Conservation (phyloP, 2,329 filamentous ascomycete species). For the Colletotrichum tanaceti region DNA sequence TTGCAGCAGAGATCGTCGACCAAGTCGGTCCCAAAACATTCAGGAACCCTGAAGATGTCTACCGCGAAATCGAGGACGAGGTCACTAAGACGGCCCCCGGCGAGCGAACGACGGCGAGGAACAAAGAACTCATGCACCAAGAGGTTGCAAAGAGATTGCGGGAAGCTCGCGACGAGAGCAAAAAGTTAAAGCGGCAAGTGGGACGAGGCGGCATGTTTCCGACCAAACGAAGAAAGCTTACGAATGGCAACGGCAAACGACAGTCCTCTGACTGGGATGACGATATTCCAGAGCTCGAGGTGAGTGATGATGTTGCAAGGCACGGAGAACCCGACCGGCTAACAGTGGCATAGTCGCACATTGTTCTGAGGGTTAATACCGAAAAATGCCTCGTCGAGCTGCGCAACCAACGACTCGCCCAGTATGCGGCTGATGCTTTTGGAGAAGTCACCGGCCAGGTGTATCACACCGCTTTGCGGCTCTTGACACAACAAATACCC, state of each 20-base stretch:
- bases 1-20: slow-evolving; percentile 75
- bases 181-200: slow-evolving; percentile 63
- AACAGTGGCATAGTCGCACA: slow-evolving; percentile 66
- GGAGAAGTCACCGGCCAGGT: slow-evolving; percentile 81
- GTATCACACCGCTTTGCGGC: slow-evolving; percentile 78
- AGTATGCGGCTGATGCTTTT: slow-evolving; percentile 76
- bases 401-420: slow-evolving; percentile 80
- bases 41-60: slow-evolving; percentile 70
- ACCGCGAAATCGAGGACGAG: slow-evolving; percentile 71
- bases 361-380: slow-evolving; percentile 84
- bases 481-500: slow-evolving; percentile 75
- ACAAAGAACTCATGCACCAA: slow-evolving; percentile 71
- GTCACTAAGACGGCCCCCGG: slow-evolving; percentile 62
- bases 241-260: slow-evolving; percentile 57
- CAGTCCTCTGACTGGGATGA: slow-evolving; percentile 51
- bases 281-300: slow-evolving; percentile 63
- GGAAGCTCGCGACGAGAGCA: slow-evolving; percentile 64
- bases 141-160: slow-evolving; percentile 65
- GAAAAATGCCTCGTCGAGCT: slow-evolving; percentile 86
- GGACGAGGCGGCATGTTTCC: slow-evolving; percentile 54
- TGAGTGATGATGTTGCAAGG: slow-evolving; percentile 51
- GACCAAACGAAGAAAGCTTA: slow-evolving; percentile 66
- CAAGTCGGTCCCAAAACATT: slow-evolving; percentile 69
- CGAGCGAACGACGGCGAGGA: slow-evolving; percentile 63
- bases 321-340: slow-evolving; percentile 41